These are phyloP conservation scores for Delitschia confertaspora DNA, from an alignment of 495 filamentous ascomycete genomes.

Conservation along the genomic window DNA sequence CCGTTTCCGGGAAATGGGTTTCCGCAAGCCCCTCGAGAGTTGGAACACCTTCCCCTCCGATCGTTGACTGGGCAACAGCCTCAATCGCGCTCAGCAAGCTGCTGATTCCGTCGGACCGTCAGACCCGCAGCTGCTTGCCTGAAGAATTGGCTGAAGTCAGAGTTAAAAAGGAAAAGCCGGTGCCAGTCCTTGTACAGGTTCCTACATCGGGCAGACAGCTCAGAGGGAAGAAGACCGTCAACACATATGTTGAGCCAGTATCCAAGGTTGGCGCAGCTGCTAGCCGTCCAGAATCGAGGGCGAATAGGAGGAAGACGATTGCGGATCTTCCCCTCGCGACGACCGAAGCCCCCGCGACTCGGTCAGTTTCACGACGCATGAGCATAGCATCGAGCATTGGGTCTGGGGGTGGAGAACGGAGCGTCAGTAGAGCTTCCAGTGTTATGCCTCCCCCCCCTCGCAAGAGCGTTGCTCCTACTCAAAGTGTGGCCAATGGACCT, in stretches of 20 bases:
- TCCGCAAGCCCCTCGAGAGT: conserved; percentile 30
- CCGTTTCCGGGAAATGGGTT: conserved; percentile 33
- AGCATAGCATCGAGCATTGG: conserved; percentile 37
- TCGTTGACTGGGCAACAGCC: conserved; percentile 76
- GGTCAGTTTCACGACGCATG: conserved; percentile 31
- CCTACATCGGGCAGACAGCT: conserved; percentile 50
- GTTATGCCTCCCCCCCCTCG: conserved; percentile 7
- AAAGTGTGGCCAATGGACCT: conserved; percentile 19
- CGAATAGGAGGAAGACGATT: conserved; percentile 57
- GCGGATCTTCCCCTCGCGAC: conserved; percentile 38
- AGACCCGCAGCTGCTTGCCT: conserved; percentile 61
- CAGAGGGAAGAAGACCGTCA: conserved; percentile 55
- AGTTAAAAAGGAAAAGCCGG: conserved; percentile 51
- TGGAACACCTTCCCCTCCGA: conserved; percentile 58
- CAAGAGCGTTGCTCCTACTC: conserved; percentile 11
- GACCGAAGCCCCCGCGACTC: conserved; percentile 9
- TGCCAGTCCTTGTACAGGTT: conserved; percentile 35
- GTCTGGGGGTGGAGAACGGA: conserved; percentile 23
- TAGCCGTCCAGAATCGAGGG: conserved; percentile 34
- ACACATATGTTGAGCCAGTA: conserved; percentile 39
- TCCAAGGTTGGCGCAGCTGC: conserved; percentile 44
- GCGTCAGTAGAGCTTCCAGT: conserved; percentile 21
- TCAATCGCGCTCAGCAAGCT: conserved; percentile 71
- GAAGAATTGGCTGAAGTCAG: conserved; percentile 60
- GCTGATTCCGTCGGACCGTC: conserved; percentile 63